Evolutionary conservation across 176 grass and related monocot genomes (phyloP), one percentile per base, ranked within the genome.

Genomic region (Phyllostachys edulis): DNA sequence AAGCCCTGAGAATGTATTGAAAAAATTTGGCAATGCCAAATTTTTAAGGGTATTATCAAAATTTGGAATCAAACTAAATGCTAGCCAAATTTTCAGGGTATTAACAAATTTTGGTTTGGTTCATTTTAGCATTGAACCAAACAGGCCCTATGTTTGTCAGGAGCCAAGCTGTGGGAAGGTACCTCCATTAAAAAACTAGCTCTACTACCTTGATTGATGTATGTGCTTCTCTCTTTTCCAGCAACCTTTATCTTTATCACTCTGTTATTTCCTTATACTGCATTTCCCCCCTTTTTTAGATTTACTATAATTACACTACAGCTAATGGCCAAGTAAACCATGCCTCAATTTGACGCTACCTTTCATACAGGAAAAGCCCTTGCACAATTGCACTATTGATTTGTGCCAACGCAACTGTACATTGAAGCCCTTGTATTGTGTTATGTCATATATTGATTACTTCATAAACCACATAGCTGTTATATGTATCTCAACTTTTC

Each of bases 151-250:
- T n/a, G n/a, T 88, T 70, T 97, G 94, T 69, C 87, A 81, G 61
- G 91, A 89, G 56, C 83, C 92, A 21, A 87, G 90, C 78, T 97
- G 92, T 64, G 92, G 94, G 68, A 94, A 92, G 88, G 94, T 97
- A 88, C 17, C 60, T 73, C 60, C 6, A n/a, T 56, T 52, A 9
- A 12, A 55, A 65, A n/a, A n/a, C 11, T 5, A 57, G 11, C 10
- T 14, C 44, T 66, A 20, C 5, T 0, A 15, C 5, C 3, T 23
- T 51, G 12, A 21, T 47, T 71, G 2, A 50, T 47, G 64, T 27
- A 5, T 42, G n/a, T 23, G 0, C 50, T 73, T 9, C 4, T 63
- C 14, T 71, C 17, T 42, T 52, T 50, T 11, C 17, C 70, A 34
- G 1, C 15, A 51, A 15, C 49, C 49, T 5, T 51, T 44, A 47